A percentile compares a stretch with the other conserved stretches of the same genome.
phyloP scores from a whole-genome alignment of 1,284 basidiomycete genomes.

The Sporisorium iseilematis-ciliati region DNA sequence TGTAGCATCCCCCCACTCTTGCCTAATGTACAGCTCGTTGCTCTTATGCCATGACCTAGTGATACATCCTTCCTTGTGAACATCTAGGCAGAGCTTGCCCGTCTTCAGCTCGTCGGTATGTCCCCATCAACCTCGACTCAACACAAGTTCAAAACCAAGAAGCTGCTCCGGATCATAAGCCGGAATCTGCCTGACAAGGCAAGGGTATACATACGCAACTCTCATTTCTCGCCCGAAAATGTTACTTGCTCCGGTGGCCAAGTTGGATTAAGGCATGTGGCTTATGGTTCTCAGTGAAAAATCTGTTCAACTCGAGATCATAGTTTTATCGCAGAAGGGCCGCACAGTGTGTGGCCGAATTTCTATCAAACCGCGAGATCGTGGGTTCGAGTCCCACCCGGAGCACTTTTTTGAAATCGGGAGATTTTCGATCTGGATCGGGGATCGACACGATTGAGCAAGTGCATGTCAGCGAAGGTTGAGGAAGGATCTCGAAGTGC shows the following conservation, averaged over 20 bases:
- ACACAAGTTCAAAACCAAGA: not conserved
- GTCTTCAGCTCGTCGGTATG: too few species aligned
- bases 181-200: too few species aligned
- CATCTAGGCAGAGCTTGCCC: too few species aligned
- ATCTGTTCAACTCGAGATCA: constrained; percentile 31
- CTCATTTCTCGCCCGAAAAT: constrained; percentile 43
- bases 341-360: too few species aligned
- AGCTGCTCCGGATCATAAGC: too few species aligned
- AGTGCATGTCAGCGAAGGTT: constrained; percentile 21
- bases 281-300: constrained; percentile 30
- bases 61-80: too few species aligned
- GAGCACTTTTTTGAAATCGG: too few species aligned
- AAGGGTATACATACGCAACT: constrained; percentile 14
- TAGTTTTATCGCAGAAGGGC: constrained; percentile 36
- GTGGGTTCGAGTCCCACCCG: constrained; percentile 57
- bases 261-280: constrained; percentile 59
- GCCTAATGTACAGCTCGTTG: too few species aligned
- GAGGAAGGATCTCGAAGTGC: constrained; percentile 28
- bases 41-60: too few species aligned
- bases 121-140: too few species aligned
- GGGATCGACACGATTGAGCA: too few species aligned
- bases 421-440: constrained; percentile 16
- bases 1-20: too few species aligned
- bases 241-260: constrained; percentile 45
- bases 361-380: constrained; percentile 49